Percentiles rank a stretch among this genome's conserved stretches.
Evolutionary conservation across 2,329 filamentous ascomycete genomes (phyloP).

Genomic region (Microdochium trichocladiopsis): DNA sequence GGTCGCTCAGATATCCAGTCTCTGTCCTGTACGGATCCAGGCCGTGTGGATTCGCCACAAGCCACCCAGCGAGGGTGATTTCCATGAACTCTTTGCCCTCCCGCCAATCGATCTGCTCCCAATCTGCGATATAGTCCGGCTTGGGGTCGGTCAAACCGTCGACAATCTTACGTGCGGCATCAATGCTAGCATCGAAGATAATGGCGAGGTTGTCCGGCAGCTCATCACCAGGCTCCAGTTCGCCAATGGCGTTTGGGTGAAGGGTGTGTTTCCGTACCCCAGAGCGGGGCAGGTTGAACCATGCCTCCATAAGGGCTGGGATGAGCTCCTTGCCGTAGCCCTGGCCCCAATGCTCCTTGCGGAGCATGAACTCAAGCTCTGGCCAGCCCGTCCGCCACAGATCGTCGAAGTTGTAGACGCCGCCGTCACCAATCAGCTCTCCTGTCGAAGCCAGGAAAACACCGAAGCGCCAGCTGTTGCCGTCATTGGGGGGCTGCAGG

Average conservation of each 20-base stretch:
- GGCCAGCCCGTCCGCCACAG: slow-evolving; percentile 42
- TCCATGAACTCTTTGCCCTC: not conserved
- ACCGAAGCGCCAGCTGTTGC: slow-evolving; percentile 34
- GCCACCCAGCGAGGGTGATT: not conserved
- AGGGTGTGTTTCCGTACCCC: slow-evolving; percentile 20
- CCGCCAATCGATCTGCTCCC: not conserved
- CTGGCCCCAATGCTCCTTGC: slow-evolving; percentile 43
- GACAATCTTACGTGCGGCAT: not conserved
- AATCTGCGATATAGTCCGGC: not conserved
- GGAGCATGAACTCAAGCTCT: slow-evolving; percentile 51
- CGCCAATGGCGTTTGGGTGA: not conserved
- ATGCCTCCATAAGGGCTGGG: slow-evolving; percentile 34
- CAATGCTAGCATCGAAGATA: not conserved
- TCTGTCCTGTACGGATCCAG: not conserved
- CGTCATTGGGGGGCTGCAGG: slow-evolving; percentile 21
- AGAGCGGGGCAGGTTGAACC: slow-evolving; percentile 40
- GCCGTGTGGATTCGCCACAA: not conserved
- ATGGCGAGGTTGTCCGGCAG: not conserved
- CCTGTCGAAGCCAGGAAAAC: slow-evolving; percentile 38
- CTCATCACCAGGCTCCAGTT: not conserved
- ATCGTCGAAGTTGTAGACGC: slow-evolving; percentile 18
- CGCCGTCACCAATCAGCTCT: slow-evolving; percentile 46
- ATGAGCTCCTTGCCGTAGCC: slow-evolving; percentile 53
- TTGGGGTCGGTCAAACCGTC: not conserved
- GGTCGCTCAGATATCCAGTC: not conserved